Evolutionary conservation across 2,329 filamentous ascomycete species (phyloP).

Genomic region (Fusarium irregulare): DNA sequence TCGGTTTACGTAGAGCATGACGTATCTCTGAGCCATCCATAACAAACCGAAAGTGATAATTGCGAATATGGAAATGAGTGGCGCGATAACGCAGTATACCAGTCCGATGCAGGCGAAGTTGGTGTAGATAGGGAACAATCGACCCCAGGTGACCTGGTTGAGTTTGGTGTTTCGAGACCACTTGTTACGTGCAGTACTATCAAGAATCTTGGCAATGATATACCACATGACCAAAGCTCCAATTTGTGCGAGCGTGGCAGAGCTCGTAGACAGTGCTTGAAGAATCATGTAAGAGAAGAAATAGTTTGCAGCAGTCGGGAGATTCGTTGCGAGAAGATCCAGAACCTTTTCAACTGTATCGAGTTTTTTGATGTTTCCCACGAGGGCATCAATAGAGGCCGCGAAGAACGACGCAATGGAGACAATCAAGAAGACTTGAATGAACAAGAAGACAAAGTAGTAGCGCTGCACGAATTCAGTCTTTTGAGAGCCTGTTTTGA

Average conservation of each 20-base stretch:
- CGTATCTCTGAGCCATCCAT: slow-evolving; percentile 97
- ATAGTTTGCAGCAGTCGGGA: slow-evolving; percentile 92
- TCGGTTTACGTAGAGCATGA: slow-evolving; percentile 92
- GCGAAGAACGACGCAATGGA: slow-evolving; percentile 81
- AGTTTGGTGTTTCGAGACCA: slow-evolving; percentile 86
- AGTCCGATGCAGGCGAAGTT: slow-evolving; percentile 94
- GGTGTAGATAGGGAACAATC: slow-evolving; percentile 95
- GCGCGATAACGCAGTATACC: slow-evolving; percentile 89
- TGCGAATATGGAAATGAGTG: slow-evolving; percentile 91
- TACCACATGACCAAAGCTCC: slow-evolving; percentile 85
- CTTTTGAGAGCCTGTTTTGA: slow-evolving; percentile 82
- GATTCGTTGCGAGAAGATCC: slow-evolving; percentile 76
- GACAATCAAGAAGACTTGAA: slow-evolving; percentile 94
- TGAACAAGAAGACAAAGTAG: slow-evolving; percentile 94
- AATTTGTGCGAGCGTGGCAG: slow-evolving; percentile 87
- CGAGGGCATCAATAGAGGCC: slow-evolving; percentile 72
- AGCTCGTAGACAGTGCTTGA: slow-evolving; percentile 90
- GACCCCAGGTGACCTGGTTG: slow-evolving; percentile 85
- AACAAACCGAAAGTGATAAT: slow-evolving; percentile 91
- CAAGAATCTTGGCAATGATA: slow-evolving; percentile 80
- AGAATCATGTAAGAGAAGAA: slow-evolving; percentile 99
- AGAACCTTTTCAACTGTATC: slow-evolving; percentile 74
- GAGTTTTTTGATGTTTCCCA: slow-evolving; percentile 60
- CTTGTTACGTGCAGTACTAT: slow-evolving; percentile 84
- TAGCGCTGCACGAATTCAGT: slow-evolving; percentile 89